These are phyloP conservation scores for Dactylellina cionopaga DNA, from an alignment of 2,329 filamentous ascomycete genomes.

Conservation along the genomic window DNA sequence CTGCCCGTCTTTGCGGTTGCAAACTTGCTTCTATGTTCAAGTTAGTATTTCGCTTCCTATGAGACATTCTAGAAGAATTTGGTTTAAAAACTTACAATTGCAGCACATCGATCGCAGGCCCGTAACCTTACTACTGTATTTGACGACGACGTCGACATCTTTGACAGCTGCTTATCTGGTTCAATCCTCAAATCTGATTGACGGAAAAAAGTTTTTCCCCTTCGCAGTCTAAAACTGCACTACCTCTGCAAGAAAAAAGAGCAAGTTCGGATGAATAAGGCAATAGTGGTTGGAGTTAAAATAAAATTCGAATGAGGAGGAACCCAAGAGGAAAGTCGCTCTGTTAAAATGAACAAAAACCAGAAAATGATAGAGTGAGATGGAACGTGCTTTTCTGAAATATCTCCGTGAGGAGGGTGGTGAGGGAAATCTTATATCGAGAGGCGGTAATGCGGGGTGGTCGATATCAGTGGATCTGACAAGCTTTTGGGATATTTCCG, in stretches of 20 bases:
- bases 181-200: slow-evolving; percentile 37
- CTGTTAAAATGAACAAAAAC: slow-evolving; percentile 21
- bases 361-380: slow-evolving; percentile 21
- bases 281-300: slow-evolving; percentile 40
- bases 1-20: slow-evolving; percentile 53
- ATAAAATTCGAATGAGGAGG: slow-evolving; percentile 22
- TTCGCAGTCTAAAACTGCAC: slow-evolving; percentile 48
- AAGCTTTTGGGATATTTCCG: slow-evolving; percentile 43
- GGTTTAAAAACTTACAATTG: slow-evolving; percentile 44
- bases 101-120: slow-evolving; percentile 53
- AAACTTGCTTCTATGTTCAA: slow-evolving; percentile 53
- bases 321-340: slow-evolving; percentile 36
- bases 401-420: slow-evolving; percentile 49
- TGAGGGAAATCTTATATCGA: slow-evolving; percentile 51
- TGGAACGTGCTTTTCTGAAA: slow-evolving; percentile 41
- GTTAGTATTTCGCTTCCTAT: slow-evolving; percentile 11
- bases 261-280: slow-evolving; percentile 49
- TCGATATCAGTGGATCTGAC: slow-evolving; percentile 49
- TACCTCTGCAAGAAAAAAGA: slow-evolving; percentile 28
- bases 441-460: slow-evolving; percentile 11
- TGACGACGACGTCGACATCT: slow-evolving; percentile 40
- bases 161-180: background rate
- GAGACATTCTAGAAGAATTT: slow-evolving; percentile 25
- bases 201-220: slow-evolving; percentile 40
- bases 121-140: slow-evolving; percentile 51